Conservation (phyloP, 768 basidiomycete genomes). For the Tricholoma sp. region DNA sequence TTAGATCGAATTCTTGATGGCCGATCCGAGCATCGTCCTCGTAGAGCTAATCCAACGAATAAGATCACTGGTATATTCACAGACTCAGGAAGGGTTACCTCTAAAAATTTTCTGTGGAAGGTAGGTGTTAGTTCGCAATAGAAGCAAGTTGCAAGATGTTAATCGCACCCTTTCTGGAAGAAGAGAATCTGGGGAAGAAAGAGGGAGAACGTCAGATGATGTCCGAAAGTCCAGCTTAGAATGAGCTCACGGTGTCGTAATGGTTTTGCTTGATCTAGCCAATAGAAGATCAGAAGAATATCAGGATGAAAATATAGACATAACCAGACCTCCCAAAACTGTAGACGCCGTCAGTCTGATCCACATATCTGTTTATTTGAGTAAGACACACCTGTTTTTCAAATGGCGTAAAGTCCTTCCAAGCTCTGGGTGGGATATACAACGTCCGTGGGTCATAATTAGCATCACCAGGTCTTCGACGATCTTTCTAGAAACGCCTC, state of each 20-base stretch:
- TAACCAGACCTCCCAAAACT: slow-evolving; percentile 68
- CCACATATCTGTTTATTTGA: no score
- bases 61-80: neutral
- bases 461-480: slow-evolving; percentile 67
- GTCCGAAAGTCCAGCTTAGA: slow-evolving; percentile 7
- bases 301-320: neutral
- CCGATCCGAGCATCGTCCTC: slow-evolving; percentile 94
- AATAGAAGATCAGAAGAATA: neutral
- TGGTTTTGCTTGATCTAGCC: slow-evolving; percentile 91
- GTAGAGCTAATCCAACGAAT: slow-evolving; percentile 52
- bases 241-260: slow-evolving; percentile 73
- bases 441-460: slow-evolving; percentile 91
- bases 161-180: slow-evolving; percentile 90
- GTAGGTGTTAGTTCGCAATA: slow-evolving; percentile 2
- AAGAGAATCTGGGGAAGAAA: slow-evolving; percentile 61
- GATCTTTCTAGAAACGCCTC: slow-evolving; percentile 60
- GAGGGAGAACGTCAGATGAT: neutral
- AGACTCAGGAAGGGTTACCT: slow-evolving; percentile 35
- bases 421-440: slow-evolving; percentile 68
- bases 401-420: slow-evolving; percentile 88
- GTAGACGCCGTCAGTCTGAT: slow-evolving; percentile 6
- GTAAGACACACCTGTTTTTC: slow-evolving; percentile 78
- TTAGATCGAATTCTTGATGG: slow-evolving; percentile 92
- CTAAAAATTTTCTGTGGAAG: slow-evolving; percentile 64
- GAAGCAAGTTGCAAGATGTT: neutral